Conservation (phyloP, 805 yeast species). For the Teunomyces panamensis region DNA sequence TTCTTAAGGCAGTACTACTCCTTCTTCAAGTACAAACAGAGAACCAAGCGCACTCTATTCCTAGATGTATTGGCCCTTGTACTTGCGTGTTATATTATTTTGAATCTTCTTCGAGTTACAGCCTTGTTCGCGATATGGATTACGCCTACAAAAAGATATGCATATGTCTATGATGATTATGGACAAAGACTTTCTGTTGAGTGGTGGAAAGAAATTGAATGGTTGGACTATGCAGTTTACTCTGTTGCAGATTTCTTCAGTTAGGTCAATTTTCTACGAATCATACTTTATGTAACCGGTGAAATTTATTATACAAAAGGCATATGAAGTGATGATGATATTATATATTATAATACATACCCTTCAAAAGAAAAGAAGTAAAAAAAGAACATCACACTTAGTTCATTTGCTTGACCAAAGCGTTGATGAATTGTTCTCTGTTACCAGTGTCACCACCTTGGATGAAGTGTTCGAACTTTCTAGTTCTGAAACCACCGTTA, state of each 20-base stretch:
- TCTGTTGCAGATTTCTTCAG: conserved; percentile 2
- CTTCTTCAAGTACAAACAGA: conserved; percentile 23
- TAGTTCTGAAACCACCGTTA: conserved; percentile 97
- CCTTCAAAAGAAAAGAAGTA: conserved; percentile 8
- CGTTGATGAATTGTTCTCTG: conserved; percentile 95
- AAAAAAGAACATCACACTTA: conserved; percentile 38
- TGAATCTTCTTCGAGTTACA: conserved; percentile 15
- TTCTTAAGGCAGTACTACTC: conserved; percentile 27
- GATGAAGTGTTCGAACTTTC: conserved; percentile 96
- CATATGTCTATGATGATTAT: conserved; percentile 14
- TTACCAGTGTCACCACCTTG: conserved; percentile 99
- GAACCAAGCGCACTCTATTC: conserved; percentile 13
- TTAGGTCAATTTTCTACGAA: background rate
- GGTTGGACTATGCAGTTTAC: conserved; percentile 29
- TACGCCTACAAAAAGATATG: conserved; percentile 3
- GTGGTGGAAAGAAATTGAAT: conserved; percentile 33
- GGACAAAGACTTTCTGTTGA: conserved; percentile 11
- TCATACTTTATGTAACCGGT: background rate
- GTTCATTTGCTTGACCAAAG: conserved; percentile 91
- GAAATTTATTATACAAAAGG: conserved; percentile 3
- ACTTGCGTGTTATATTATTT: conserved; percentile 16
- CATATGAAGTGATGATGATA: conserved; percentile 5
- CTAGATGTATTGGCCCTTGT: conserved; percentile 22
- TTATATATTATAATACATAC: conserved; percentile 6
- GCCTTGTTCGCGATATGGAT: conserved; percentile 12